Evolutionary conservation across 306 rosid species (phyloP), one percentile per base, ranked within the genome.

Genomic region (Herpetospermum pedunculosum): DNA sequence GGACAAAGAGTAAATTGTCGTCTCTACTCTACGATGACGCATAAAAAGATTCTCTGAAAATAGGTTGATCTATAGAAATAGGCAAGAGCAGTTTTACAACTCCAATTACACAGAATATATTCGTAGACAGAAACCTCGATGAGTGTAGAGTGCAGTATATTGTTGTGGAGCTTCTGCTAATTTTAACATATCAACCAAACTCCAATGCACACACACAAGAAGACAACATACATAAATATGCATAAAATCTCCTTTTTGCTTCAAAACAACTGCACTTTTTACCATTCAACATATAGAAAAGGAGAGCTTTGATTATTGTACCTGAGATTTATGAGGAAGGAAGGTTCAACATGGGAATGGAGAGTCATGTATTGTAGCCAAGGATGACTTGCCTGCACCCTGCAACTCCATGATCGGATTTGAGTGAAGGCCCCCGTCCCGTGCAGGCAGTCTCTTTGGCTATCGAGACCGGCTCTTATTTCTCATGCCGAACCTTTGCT

Each of bases 301-400:
- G 18, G 55, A 18, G 1, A n/a, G 54, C 16, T 68, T 23, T 44
- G 12, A 13, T 37, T 63, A 16, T 29, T 21, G 44, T 44, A 43
- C 25, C 55, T 26, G 32, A 21, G 32, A 21, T 67, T 23, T 41
- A 19, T 11, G 21, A 41, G 80, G 84, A 86, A 83, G 87, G 50
- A 40, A 76, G 77, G 84, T 83, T 78, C 80, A 72, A 44, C 85
- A 81, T 81, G 89, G 84, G 85, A 84, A 67, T 81, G 10, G 58
- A 83, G 89, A 79, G 87, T 75, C 85, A 72, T 58, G 89, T 83
- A 76, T 73, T 79, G 82, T 86, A 86, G 89, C 89, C 87, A 86
- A 83, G 89, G 85, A 86, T 86, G 89, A 83, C 85, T 83, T 81
- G 89, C 87, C 89, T 83, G 84, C 67, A 58, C 68, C 82, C 87